Conservation (phyloP, 768 basidiomycete species). For the Heimioporus sp. region DNA sequence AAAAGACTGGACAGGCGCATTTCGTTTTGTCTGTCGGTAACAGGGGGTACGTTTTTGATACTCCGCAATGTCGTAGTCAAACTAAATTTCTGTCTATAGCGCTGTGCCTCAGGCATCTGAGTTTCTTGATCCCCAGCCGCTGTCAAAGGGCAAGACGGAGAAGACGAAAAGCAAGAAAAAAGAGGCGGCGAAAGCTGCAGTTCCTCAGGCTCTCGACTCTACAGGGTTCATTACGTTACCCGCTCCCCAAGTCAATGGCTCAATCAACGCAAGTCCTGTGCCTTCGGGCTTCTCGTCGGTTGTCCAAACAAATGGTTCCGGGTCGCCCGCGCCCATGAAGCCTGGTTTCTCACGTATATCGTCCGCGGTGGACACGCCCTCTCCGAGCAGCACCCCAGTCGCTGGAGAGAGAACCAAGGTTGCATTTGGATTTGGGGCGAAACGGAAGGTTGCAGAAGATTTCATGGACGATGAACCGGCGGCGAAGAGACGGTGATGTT, state of each 20-base stretch:
- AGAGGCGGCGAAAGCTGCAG: slow-evolving; percentile 49
- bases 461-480: slow-evolving; percentile 58
- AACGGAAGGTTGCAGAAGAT: slow-evolving; percentile 79
- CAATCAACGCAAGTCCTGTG: slow-evolving; percentile 40
- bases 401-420: slow-evolving; percentile 70
- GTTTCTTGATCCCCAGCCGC: slow-evolving; percentile 76
- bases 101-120: slow-evolving; percentile 85
- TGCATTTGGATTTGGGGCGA: slow-evolving; percentile 72
- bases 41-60: slow-evolving; percentile 60
- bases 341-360: slow-evolving; percentile 79
- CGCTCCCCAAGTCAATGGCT: slow-evolving; percentile 49
- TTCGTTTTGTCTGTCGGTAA: slow-evolving; percentile 95
- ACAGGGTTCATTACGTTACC: slow-evolving; percentile 74
- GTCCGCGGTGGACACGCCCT: slow-evolving; percentile 50
- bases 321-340: slow-evolving; percentile 59
- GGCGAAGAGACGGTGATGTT: slow-evolving; percentile 47
- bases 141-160: slow-evolving; percentile 82
- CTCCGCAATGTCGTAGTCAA: neutral
- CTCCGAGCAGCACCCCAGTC: slow-evolving; percentile 53
- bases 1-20: slow-evolving; percentile 93
- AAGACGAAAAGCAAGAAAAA: slow-evolving; percentile 81
- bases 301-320: slow-evolving; percentile 34
- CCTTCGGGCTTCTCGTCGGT: slow-evolving; percentile 37
- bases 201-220: slow-evolving; percentile 44
- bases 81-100: slow-evolving; percentile 38